Evolutionary conservation across 2,329 filamentous ascomycete genomes (phyloP), one percentile per base, ranked within the genome.

Genomic region (Harringtonia aguacate): DNA sequence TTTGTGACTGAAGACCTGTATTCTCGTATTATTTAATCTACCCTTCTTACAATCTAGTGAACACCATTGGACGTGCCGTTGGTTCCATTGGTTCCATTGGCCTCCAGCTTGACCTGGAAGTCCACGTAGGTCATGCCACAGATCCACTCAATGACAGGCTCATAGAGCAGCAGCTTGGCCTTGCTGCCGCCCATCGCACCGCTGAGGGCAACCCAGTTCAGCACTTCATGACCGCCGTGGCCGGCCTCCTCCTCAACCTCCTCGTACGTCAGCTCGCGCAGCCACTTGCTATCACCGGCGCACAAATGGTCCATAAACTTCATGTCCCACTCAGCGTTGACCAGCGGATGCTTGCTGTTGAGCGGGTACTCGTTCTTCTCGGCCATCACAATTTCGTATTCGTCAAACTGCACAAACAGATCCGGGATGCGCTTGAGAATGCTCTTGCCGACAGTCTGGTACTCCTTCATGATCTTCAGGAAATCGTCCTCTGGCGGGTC

Each of bases 381-480:
- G 4, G 48, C 48, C 48, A 50, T 50, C 35, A 46, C 46, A 9
- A 50, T 42, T 43, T 50, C 48, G 46, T 50, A 50, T 9, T 50
- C 46, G 43, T 50, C 48, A 17, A 50, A 48, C 35, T 43, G 20
- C 3, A 48, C 45, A 46, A 50, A 50, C 35, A 50, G 43, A 29
- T 48, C 48, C 3, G 48, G 48, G 31, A 44, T 37, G 4, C 29
- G 39, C 38, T 47, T 43, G 9, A 50, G 48, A 29, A 50, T 41
- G 13, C 18, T 27, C 41, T 50, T 50, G 43, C 48, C 48, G 14
- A 48, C 46, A 7, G 48, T 50, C 46, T 50, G 48, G 46, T 50
- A 50, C 43, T 50, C 48, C 48, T 50, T 50, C 48, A 48, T 50
- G n/a, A 50, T 41, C 38, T 48, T 50, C 21, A 50, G 45, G 22